Evolutionary conservation across 768 basidiomycete genomes (phyloP), one percentile per base, ranked within the genome.

Genomic region (Tylopilus sp.): DNA sequence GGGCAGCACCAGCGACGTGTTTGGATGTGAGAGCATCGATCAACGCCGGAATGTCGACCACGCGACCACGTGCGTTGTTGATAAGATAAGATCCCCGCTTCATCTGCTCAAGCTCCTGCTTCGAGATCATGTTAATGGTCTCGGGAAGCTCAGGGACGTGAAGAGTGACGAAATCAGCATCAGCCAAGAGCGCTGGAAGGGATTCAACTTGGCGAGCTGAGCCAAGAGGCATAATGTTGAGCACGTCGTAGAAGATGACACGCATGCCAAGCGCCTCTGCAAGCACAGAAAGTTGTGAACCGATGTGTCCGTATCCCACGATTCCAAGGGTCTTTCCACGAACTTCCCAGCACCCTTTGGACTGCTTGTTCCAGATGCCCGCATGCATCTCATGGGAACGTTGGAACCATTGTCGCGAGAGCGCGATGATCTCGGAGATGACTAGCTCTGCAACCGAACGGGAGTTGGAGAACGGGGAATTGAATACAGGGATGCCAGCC

Each of bases 381-480:
- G 83, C 78, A 50, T 84, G 85, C 76, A 99, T 80, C 75, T 99
- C 97, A 61, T 78, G 82, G 22, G 87, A 75, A 51, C 97, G 88
- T 72, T 99, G 90, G 62, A 85, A 85, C 62, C 96, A 83, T 67
- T 99, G 97, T 24, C 97, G 87, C 4, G 96, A 96, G 58, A 99
- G 86, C 4, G 88, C 88, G 64, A 99, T 82, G 63, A 98, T 79
- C 72, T 99, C 97, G 53, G 86, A 80, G 72, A 99, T 84, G 72
- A 99, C 97, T 44, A 99, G 85, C 74, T 99, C 97, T 36, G 97
- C 97, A 50, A 99, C 97, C 1, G 97, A 98, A 61, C 97, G 91
- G 29, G 97, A 98, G 77, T 97, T 98, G 67, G 92, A 95, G 75
- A 95, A 96, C 31, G 97, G 97, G 7, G 97, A 98, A 72, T 99